Evolutionary conservation across 2,329 filamentous ascomycete species (phyloP).

Genomic region (Colletotrichum agaves): DNA sequence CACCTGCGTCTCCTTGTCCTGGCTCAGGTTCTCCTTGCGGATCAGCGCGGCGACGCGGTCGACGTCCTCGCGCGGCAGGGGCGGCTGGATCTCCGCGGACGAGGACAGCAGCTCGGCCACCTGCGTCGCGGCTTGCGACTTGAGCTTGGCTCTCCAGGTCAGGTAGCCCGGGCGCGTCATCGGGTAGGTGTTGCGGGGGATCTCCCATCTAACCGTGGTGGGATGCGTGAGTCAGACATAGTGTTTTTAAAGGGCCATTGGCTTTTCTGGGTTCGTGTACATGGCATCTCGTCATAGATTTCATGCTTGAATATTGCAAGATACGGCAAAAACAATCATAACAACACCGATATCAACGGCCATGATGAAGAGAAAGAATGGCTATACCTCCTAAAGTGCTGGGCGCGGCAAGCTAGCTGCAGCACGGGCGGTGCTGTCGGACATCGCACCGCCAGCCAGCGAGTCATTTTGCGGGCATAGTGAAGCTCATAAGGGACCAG

Average conservation of each 20-base stretch:
- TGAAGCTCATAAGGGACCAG: constrained; percentile 80
- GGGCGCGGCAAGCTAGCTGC: constrained; percentile 81
- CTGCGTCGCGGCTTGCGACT: constrained; percentile 68
- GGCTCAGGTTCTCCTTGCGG: constrained; percentile 78
- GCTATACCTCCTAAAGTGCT: constrained; percentile 77
- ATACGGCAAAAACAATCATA: background rate
- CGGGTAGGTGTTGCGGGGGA: constrained; percentile 78
- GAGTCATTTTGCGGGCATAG: constrained; percentile 83
- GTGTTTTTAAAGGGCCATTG: background rate
- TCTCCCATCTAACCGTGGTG: constrained; percentile 73
- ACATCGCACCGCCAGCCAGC: constrained; percentile 71
- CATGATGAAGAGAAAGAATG: background rate
- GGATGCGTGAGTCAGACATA: constrained; percentile 15
- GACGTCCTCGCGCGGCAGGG: constrained; percentile 61
- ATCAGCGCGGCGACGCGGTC: constrained; percentile 76
- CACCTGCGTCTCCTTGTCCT: constrained; percentile 72
- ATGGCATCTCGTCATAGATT: background rate
- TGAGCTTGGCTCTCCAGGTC: constrained; percentile 80
- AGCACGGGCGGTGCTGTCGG: constrained; percentile 74
- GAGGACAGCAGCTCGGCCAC: constrained; percentile 65
- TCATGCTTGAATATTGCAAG: background rate
- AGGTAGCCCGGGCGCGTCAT: constrained; percentile 81
- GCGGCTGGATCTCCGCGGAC: constrained; percentile 48
- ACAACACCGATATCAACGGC: background rate
- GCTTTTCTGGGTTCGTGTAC: background rate